phyloP scores from a whole-genome alignment of 2,329 filamentous ascomycete genomes.

The Corniculantispora saksenae region DNA sequence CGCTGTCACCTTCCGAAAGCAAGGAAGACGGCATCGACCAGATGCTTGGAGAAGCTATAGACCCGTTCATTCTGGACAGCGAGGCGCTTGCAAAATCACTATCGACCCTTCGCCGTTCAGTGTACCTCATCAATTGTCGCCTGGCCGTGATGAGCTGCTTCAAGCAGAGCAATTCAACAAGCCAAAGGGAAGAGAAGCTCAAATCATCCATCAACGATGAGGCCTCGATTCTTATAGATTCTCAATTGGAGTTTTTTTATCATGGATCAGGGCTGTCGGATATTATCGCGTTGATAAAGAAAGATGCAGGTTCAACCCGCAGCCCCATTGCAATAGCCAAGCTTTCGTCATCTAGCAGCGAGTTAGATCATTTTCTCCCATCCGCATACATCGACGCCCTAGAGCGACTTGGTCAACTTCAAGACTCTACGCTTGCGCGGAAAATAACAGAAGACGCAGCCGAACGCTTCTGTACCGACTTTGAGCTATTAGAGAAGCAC shows the following conservation, averaged over 20 bases:
- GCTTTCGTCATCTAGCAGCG: conserved; percentile 70
- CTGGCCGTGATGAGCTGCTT: conserved; percentile 59
- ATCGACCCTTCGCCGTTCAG: conserved; percentile 58
- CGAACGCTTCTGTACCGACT: conserved; percentile 80
- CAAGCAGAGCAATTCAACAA: conserved; percentile 64
- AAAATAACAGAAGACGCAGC: conserved; percentile 81
- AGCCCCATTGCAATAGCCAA: conserved; percentile 49
- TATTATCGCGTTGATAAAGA: conserved; percentile 53
- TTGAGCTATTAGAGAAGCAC: conserved; percentile 61
- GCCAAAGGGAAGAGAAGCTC: conserved; percentile 55
- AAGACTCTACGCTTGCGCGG: conserved; percentile 70
- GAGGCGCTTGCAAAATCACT: conserved; percentile 67
- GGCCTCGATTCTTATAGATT: conserved; percentile 59
- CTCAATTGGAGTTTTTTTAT: conserved; percentile 73
- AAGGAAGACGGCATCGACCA: conserved; percentile 71
- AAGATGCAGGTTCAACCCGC: neutral
- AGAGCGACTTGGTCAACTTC: conserved; percentile 74
- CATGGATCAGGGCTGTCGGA: conserved; percentile 70
- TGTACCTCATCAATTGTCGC: conserved; percentile 75
- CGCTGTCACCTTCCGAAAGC: conserved; percentile 61
- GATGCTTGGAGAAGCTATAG: conserved; percentile 76
- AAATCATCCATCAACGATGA: conserved; percentile 57
- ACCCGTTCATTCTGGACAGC: conserved; percentile 81
- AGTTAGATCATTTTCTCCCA: conserved; percentile 86
- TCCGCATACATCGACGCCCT: conserved; percentile 91